Percentiles rank a stretch among this genome's conserved stretches.
Conservation (phyloP, 2,329 filamentous ascomycete genomes). For the Xylariales sp. region DNA sequence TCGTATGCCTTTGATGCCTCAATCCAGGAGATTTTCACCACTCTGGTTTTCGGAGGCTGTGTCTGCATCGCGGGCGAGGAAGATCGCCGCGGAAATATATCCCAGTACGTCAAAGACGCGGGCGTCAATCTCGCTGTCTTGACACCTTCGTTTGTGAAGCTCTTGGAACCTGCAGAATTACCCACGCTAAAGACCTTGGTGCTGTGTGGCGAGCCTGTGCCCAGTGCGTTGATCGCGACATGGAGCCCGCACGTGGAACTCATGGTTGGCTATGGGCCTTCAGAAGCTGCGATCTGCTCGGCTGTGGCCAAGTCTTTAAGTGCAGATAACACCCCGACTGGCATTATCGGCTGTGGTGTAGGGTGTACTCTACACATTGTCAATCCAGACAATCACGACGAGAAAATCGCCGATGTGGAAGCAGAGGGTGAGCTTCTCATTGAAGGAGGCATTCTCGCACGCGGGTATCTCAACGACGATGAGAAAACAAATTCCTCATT, state of each 20-base stretch:
- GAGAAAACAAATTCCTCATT: neutral
- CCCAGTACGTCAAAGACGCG: neutral
- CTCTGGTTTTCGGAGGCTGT: neutral
- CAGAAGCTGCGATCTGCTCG: neutral
- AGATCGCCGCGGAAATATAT: neutral
- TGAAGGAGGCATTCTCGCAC: slow-evolving; percentile 1
- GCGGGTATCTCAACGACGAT: neutral
- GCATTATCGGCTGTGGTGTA: neutral
- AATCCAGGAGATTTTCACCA: neutral
- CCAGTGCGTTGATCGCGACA: neutral
- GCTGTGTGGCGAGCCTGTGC: neutral
- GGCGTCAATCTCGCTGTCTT: neutral
- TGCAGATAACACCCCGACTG: no score
- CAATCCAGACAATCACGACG: neutral
- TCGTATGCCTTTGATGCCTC: neutral
- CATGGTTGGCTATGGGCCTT: neutral
- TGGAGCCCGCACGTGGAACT: neutral
- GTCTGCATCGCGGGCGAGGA: slow-evolving; percentile 1
- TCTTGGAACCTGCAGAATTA: neutral
- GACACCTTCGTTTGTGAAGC: neutral
- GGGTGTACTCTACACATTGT: neutral
- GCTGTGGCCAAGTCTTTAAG: no score
- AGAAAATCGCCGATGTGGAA: neutral
- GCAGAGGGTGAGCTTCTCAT: slow-evolving; percentile 3
- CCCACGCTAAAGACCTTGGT: neutral